phyloP scores from a whole-genome alignment of 2,329 filamentous ascomycete species.

The Podosphaera aphanis region DNA sequence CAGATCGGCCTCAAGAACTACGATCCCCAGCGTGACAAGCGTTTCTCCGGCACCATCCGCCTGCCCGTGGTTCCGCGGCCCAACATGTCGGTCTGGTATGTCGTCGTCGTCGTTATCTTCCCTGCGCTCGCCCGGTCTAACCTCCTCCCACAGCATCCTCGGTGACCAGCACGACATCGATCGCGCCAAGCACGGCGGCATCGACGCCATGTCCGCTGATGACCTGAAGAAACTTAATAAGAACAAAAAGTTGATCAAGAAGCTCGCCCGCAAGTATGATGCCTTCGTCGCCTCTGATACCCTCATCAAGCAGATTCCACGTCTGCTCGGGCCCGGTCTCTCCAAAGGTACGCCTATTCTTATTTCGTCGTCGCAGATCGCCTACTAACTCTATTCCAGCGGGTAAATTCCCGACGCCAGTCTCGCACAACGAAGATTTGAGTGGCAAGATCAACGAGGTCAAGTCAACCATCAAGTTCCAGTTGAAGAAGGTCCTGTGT shows the following conservation, averaged over 20 bases:
- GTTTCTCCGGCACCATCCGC: conserved; percentile 98
- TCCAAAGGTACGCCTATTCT: conserved; percentile 51
- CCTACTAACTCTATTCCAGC: conserved; percentile 26
- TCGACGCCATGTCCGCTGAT: conserved; percentile 94
- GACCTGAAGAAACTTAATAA: conserved; percentile 99
- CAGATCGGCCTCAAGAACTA: conserved; percentile 97
- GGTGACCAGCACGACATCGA: conserved; percentile 97
- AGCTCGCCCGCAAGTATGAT: conserved; percentile 99
- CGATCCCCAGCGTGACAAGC: conserved; percentile 99
- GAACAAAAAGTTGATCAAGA: conserved; percentile 99
- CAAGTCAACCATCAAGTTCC: conserved; percentile 99
- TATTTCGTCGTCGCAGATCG: background rate
- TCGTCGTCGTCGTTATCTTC: conserved; percentile 6
- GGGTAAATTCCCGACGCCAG: conserved; percentile 97
- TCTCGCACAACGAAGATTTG: conserved; percentile 91
- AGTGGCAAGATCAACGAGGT: conserved; percentile 92
- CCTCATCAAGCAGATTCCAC: conserved; percentile 98
- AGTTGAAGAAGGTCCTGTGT: conserved; percentile 99
- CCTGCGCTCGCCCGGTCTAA: too few relatives aligned
- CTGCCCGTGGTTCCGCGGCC: conserved; percentile 79
- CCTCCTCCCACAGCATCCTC: conserved; percentile 34
- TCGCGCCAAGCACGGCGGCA: conserved; percentile 95
- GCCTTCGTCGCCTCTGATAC: conserved; percentile 93
- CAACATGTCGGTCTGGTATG: conserved; percentile 64
- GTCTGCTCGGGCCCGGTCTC: conserved; percentile 95